These are phyloP conservation scores for Thuja plicata DNA, from an alignment of 83 land plant genomes.

Conservation along the genomic window DNA sequence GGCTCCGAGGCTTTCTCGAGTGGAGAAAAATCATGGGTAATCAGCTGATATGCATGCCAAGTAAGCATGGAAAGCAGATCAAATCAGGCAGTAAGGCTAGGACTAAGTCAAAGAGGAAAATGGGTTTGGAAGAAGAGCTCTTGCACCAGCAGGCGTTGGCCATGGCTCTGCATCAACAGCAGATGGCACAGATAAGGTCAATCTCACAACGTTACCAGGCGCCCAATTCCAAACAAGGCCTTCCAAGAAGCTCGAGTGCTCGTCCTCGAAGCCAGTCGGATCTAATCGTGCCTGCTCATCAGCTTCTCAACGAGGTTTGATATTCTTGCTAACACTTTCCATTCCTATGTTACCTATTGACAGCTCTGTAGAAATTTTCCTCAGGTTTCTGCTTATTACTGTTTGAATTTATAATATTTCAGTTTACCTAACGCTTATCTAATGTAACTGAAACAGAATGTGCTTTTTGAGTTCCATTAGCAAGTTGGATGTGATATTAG, in stretches of 20 bases:
- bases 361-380: not conserved
- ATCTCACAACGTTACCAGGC: constrained; percentile 5
- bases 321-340: not conserved
- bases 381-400: not conserved
- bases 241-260: constrained; percentile 8
- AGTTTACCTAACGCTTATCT: not conserved
- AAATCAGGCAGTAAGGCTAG: not conserved
- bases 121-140: constrained; percentile 8
- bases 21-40: constrained; percentile 12
- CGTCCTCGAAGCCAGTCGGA: constrained; percentile 10
- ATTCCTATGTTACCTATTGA: not conserved
- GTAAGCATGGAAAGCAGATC: not conserved
- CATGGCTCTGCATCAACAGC: constrained; percentile 13
- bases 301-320: constrained; percentile 6
- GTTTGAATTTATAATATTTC: not conserved
- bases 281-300: constrained; percentile 4
- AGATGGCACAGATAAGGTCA: constrained; percentile 13
- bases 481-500: not conserved
- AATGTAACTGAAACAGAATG: not conserved
- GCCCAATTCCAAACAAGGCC: constrained; percentile 14
- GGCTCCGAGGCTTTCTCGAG: not conserved
- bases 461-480: not conserved
- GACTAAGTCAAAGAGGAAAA: constrained; percentile 3
- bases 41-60: constrained; percentile 9
- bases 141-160: constrained; percentile 11